Evolutionary conservation across 352 stramenopile genomes (phyloP), one percentile per base, ranked within the genome.

Genomic region (Pythium scleroteichum): DNA sequence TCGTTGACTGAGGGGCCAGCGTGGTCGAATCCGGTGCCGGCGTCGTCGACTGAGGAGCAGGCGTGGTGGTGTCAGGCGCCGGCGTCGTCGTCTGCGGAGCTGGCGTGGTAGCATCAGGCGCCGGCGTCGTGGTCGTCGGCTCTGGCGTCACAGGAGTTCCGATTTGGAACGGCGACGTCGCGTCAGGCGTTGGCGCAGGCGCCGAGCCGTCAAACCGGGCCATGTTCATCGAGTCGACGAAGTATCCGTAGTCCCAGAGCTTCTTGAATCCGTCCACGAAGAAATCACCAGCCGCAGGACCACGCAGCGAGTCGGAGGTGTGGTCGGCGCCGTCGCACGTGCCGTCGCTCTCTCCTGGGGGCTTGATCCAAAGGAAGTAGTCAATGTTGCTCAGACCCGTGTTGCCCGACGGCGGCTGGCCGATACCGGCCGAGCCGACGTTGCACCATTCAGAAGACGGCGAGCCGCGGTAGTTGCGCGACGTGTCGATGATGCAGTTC

Each of bases 311-410:
- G n/a, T 77, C 67, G 7, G 53, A 40, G 14, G 65, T 82, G 57
- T 75, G 69, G 2, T 59, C 69, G 26, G 24, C 14, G 27, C 60
- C 54, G 46, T 84, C 75, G 66, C 82, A 92, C 40, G 71, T 26
- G 27, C 82, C 79, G 50, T 92, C 79, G 44, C 75, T 88, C 59
- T 89, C 76, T 47, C 82, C 82, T 49, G 78, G 70, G 1, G 73
- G 64, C 54, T 90, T 92, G 62, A 87, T 58, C 78, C 79, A 92
- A 48, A 89, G 63, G 47, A 85, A 87, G 67, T 87, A 87, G 56
- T 88, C 78, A 8, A 92, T 50, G 42, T 85, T 77, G 4, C 38
- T 52, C 10, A 77, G 54, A 1, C 78, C 79, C 1, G 79, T 89
- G 2, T 79, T 51, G 17, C 50, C 68, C 7, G 78, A 80, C 16